A percentile compares a stretch with the other conserved stretches of the same genome.
These are phyloP conservation scores for Filobasidium floriforme DNA, from an alignment of 768 basidiomycete species.

Conservation along the genomic window DNA sequence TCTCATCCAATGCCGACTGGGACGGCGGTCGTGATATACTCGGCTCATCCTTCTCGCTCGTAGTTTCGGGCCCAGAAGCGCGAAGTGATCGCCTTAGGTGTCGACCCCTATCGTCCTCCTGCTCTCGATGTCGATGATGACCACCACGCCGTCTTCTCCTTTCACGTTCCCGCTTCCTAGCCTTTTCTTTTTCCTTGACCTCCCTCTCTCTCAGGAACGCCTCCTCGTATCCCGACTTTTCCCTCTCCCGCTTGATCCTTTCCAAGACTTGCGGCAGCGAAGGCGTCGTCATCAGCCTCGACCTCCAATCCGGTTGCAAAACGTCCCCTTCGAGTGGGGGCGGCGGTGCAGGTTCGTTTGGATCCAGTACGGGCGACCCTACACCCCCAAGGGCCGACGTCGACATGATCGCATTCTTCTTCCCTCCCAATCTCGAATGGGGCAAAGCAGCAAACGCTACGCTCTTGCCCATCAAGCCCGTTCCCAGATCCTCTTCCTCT, in stretches of 20 bases:
- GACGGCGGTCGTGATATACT: too few relatives aligned
- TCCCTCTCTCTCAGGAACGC: conserved; percentile 10
- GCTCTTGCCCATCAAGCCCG: not conserved
- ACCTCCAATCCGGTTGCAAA: conserved; percentile 17
- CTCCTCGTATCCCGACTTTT: conserved; percentile 24
- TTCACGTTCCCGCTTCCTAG: conserved; percentile 6
- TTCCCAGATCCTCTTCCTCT: conserved; percentile 15
- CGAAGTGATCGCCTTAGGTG: not conserved
- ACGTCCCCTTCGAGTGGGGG: not conserved
- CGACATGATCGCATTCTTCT: not conserved
- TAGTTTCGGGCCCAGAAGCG: not conserved
- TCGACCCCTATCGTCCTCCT: not conserved
- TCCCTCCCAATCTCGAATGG: not conserved
- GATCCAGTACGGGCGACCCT: conserved; percentile 11
- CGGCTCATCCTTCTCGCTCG: too few relatives aligned
- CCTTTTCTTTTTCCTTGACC: conserved; percentile 1
- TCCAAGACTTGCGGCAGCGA: conserved; percentile 31
- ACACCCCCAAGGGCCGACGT: not conserved
- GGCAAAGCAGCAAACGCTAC: conserved; percentile 4
- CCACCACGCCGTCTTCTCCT: not conserved
- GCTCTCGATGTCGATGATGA: conserved; percentile 5
- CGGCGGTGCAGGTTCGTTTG: not conserved
- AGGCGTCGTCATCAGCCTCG: conserved; percentile 36
- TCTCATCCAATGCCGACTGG: too few relatives aligned
- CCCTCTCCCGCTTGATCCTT: conserved; percentile 28